Evolutionary conservation across 805 yeast genomes (phyloP).

Genomic region (Yamadazyma ubonensis): DNA sequence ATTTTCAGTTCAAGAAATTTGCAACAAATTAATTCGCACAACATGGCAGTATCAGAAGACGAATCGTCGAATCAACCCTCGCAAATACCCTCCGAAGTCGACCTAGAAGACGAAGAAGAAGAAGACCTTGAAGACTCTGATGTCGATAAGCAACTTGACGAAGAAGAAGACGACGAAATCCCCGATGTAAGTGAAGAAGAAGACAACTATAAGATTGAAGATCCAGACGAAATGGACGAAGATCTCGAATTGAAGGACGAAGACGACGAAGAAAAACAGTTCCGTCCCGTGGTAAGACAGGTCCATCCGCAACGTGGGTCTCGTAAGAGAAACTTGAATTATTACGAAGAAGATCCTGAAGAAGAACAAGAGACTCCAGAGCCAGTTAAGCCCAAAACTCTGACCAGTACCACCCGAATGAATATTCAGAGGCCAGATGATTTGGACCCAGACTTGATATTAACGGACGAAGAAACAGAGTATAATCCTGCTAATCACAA

Average conservation of each 20-base stretch:
- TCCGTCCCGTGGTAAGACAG: not conserved
- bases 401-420: not conserved
- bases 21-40: conserved; percentile 4
- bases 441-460: conserved; percentile 33
- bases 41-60: conserved; percentile 6
- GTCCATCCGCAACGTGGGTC: conserved; percentile 23
- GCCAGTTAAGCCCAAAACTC: not conserved
- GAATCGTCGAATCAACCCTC: conserved; percentile 4
- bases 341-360: conserved; percentile 36
- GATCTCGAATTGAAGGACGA: conserved; percentile 35
- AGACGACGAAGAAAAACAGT: conserved; percentile 11
- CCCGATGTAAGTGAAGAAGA: conserved; percentile 29
- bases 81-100: conserved; percentile 9
- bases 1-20: too few species aligned
- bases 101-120: conserved; percentile 12
- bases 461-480: conserved; percentile 44
- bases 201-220: conserved; percentile 31
- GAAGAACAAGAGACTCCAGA: conserved; percentile 16
- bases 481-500: conserved; percentile 46
- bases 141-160: conserved; percentile 17
- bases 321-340: conserved; percentile 37
- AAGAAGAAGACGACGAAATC: conserved; percentile 17
- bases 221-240: conserved; percentile 38
- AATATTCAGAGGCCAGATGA: conserved; percentile 25
- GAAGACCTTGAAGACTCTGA: conserved; percentile 25